These are phyloP conservation scores for Cercospora nicotianae DNA, from an alignment of 2,329 filamentous ascomycete genomes.

Conservation along the genomic window DNA sequence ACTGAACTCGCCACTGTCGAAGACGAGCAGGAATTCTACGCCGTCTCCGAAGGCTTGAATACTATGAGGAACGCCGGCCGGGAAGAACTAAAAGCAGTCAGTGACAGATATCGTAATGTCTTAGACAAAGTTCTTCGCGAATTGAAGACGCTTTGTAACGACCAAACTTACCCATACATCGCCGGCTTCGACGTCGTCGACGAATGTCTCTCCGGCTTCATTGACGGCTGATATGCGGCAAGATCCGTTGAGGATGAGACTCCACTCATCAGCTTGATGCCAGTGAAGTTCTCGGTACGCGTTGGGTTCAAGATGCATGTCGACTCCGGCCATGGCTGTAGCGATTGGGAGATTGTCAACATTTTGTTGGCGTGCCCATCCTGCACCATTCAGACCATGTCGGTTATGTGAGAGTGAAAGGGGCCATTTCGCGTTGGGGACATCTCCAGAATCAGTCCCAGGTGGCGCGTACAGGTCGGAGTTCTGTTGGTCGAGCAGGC, in stretches of 20 bases:
- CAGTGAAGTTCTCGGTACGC: conserved; percentile 41
- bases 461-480: conserved; percentile 44
- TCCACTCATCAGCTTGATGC: conserved; percentile 40
- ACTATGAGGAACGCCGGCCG: conserved; percentile 46
- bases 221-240: conserved; percentile 37
- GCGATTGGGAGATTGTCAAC: conserved; percentile 42
- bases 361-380: conserved; percentile 47
- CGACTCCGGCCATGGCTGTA: conserved; percentile 46
- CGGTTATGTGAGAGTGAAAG: conserved; percentile 43
- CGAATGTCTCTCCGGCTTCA: conserved; percentile 36
- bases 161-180: conserved; percentile 46
- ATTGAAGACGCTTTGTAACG: no score
- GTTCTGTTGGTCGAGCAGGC: conserved; percentile 42
- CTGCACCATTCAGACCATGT: conserved; percentile 42
- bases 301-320: conserved; percentile 41
- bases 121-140: no score
- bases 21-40: conserved; percentile 61
- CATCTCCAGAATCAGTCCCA: conserved; percentile 43
- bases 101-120: no score
- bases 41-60: conserved; percentile 52
- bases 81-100: conserved; percentile 45
- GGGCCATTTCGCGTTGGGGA: conserved; percentile 46
- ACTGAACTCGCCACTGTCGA: conserved; percentile 59
- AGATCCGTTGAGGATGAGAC: conserved; percentile 35
- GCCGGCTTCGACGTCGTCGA: conserved; percentile 42